A percentile compares a stretch with the other conserved stretches of the same genome.
Conservation (phyloP, 495 filamentous ascomycete genomes). For the Hypoxylon fragiforme region DNA sequence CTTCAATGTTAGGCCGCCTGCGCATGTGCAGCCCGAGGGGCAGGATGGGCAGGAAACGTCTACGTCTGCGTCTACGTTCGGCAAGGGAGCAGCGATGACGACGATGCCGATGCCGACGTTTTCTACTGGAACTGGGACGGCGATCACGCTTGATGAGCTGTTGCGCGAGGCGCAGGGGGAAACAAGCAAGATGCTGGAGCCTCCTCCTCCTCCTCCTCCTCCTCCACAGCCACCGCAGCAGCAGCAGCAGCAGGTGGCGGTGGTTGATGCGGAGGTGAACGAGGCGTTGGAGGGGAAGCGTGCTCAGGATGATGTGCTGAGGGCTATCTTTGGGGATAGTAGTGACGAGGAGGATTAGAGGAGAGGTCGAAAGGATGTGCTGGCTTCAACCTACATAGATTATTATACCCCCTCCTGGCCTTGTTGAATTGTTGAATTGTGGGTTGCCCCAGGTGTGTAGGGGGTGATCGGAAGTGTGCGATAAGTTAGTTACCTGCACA, state of each 20-base stretch:
- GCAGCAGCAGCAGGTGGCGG: constrained; percentile 23
- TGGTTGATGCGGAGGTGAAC: constrained; percentile 77
- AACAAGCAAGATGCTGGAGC: background rate
- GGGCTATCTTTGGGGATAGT: constrained; percentile 89
- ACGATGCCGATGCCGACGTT: too few relatives aligned
- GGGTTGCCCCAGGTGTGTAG: too few relatives aligned
- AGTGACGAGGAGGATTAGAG: constrained; percentile 62
- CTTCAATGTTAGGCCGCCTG: constrained; percentile 80
- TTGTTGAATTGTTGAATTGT: too few relatives aligned
- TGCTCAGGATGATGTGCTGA: constrained; percentile 88
- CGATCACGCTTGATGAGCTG: constrained; percentile 57
- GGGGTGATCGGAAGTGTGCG: too few relatives aligned
- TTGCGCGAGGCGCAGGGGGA: constrained; percentile 47
- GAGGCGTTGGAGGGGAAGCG: constrained; percentile 82
- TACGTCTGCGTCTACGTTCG: constrained; percentile 1
- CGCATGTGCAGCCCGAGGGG: constrained; percentile 64
- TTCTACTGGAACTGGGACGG: too few relatives aligned
- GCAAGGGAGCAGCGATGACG: too few relatives aligned
- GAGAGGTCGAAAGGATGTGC: too few relatives aligned
- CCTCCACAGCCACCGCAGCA: constrained; percentile 16
- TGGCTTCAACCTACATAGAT: too few relatives aligned
- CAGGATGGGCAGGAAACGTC: constrained; percentile 29
- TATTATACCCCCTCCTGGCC: too few relatives aligned
- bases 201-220: too few relatives aligned
- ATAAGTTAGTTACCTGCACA: too few relatives aligned